A percentile compares a stretch with the other conserved stretches of the same genome.
phyloP scores from a whole-genome alignment of 495 filamentous ascomycete species.

The Aspergillus ostianus region DNA sequence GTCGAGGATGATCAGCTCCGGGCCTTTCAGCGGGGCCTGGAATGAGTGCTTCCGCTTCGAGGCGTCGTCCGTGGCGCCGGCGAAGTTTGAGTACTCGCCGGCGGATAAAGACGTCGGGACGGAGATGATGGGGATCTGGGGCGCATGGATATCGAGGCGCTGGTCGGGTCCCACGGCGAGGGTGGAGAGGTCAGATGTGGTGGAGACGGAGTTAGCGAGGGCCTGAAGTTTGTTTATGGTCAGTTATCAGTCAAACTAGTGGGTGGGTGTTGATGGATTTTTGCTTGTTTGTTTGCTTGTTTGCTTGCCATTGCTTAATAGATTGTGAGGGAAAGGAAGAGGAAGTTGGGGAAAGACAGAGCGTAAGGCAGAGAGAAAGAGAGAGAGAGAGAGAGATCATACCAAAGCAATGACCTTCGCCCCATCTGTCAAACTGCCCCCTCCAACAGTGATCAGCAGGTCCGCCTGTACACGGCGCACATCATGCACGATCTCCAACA shows the following conservation, averaged over 20 bases:
- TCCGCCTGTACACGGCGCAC: constrained; percentile 48
- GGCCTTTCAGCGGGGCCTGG: constrained; percentile 40
- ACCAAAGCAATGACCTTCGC: constrained; percentile 59
- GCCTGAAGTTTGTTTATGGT: constrained; percentile 26
- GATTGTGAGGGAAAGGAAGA: too few species aligned
- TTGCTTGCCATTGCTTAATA: too few species aligned
- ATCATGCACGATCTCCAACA: constrained; percentile 54
- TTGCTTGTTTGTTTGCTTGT: neutral
- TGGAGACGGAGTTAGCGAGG: constrained; percentile 49
- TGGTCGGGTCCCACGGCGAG: constrained; percentile 38
- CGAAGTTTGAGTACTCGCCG: constrained; percentile 58
- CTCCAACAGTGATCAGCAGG: constrained; percentile 59
- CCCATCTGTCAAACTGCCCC: constrained; percentile 59
- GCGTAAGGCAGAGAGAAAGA: too few species aligned
- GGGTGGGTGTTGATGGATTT: neutral
- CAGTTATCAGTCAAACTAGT: neutral
- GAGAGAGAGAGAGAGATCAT: constrained; percentile 9
- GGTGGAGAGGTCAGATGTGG: constrained; percentile 40
- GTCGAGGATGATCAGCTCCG: constrained; percentile 59
- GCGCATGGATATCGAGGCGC: constrained; percentile 31
- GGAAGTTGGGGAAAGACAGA: too few species aligned
- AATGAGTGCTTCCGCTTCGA: constrained; percentile 56
- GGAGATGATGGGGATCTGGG: constrained; percentile 54
- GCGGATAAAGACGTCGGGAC: constrained; percentile 64
- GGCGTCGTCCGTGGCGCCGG: constrained; percentile 54